A percentile compares a stretch with the other conserved stretches of the same genome.
Evolutionary conservation across 176 grass and related monocot genomes (phyloP).

Genomic region (Hsuehochloa calcarea): DNA sequence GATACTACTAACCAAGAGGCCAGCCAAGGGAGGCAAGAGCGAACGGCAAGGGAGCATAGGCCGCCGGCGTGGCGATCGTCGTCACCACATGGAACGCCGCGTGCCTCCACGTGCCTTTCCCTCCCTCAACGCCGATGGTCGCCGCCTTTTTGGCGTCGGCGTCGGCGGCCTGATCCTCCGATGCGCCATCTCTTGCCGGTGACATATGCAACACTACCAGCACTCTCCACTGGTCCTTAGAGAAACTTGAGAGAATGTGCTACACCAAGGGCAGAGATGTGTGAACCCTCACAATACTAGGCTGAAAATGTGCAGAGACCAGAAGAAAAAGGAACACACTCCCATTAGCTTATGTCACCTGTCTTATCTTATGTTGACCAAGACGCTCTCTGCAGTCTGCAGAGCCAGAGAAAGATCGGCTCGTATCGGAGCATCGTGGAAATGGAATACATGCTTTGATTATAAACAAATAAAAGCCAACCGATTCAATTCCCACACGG

Average conservation of each 20-base stretch:
- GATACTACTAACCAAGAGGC: slow-evolving; percentile 48
- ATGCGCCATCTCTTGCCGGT: neutral
- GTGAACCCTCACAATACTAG: neutral
- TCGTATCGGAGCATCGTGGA: neutral
- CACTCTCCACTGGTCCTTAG: neutral
- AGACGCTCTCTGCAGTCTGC: neutral
- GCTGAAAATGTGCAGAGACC: neutral
- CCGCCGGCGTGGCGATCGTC: slow-evolving; percentile 80
- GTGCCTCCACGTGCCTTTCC: slow-evolving; percentile 73
- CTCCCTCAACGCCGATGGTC: neutral
- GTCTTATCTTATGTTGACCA: slow-evolving; percentile 8
- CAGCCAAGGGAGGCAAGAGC: slow-evolving; percentile 80
- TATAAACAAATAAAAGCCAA: neutral
- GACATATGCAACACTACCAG: neutral
- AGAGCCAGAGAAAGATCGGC: neutral
- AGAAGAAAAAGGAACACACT: neutral
- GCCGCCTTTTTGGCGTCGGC: neutral
- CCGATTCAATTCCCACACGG: neutral
- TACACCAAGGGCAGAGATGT: neutral
- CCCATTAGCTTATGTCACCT: neutral
- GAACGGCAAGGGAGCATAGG: slow-evolving; percentile 72
- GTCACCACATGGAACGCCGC: slow-evolving; percentile 73
- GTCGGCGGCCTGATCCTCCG: slow-evolving; percentile 12
- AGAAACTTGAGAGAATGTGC: neutral
- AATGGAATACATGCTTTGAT: neutral